Evolutionary conservation across 1,284 basidiomycete genomes (phyloP).

Genomic region (Abortiporus biennis): DNA sequence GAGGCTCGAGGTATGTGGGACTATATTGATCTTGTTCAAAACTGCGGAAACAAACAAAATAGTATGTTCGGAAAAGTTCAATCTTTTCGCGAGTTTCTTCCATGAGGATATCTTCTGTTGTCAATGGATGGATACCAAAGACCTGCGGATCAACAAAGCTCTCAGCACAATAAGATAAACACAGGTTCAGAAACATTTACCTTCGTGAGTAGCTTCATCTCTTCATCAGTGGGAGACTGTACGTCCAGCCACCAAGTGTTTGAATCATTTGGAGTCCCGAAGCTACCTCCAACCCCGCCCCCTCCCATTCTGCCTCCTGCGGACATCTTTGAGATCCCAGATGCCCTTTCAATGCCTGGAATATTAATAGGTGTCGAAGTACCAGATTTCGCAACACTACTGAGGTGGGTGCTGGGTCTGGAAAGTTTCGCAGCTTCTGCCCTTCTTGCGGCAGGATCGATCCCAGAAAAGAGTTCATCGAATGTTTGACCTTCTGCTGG

Average conservation of each 20-base stretch:
- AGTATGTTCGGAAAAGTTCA: conserved; percentile 98
- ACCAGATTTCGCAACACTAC: conserved; percentile 5
- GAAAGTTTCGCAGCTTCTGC: conserved; percentile 13
- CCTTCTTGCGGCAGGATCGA: conserved; percentile 10
- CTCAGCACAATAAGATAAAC: neutral
- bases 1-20: conserved; percentile 94
- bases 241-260: conserved; percentile 98
- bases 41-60: conserved; percentile 97
- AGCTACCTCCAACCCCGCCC: conserved; percentile 5
- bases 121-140: conserved; percentile 95
- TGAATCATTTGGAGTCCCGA: conserved; percentile 10
- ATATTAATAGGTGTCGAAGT: conserved; percentile 5
- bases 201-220: conserved; percentile 96
- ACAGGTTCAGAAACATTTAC: conserved; percentile 32
- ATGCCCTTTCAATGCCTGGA: conserved; percentile 3
- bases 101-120: conserved; percentile 99
- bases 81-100: conserved; percentile 99
- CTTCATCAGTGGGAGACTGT: conserved; percentile 91
- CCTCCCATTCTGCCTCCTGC: conserved; percentile 14
- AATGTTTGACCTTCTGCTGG: conserved; percentile 93
- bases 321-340: conserved; percentile 18
- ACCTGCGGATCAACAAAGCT: conserved; percentile 45
- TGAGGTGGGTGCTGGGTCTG: conserved; percentile 12
- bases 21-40: conserved; percentile 99
- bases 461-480: conserved; percentile 82